phyloP scores from a whole-genome alignment of 1,284 basidiomycete species.

The Melampsora occidentalis region DNA sequence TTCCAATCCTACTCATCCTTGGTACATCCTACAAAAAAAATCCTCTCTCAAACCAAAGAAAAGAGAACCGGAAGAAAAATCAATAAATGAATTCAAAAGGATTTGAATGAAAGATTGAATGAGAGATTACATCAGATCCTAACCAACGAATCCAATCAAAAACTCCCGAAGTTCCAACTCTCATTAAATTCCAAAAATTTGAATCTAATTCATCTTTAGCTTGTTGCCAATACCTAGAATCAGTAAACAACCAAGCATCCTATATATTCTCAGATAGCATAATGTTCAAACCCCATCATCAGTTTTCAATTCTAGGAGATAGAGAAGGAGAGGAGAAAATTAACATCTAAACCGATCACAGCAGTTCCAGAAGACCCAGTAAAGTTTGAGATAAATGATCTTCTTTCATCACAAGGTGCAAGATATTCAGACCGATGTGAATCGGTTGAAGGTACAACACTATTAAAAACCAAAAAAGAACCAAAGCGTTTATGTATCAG shows the following conservation, averaged over 20 bases:
- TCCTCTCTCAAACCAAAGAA: too few species aligned
- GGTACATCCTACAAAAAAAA: slow-evolving; percentile 58
- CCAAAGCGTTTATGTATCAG: too few species aligned
- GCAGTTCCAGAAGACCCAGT: slow-evolving; percentile 80
- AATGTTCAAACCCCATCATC: background rate
- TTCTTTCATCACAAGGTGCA: slow-evolving; percentile 72
- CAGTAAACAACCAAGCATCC: slow-evolving; percentile 64
- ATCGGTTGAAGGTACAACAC: slow-evolving; percentile 76
- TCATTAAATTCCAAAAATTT: slow-evolving; percentile 70
- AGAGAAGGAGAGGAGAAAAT: slow-evolving; percentile 52
- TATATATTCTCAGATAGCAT: slow-evolving; percentile 48
- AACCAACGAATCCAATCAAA: slow-evolving; percentile 54
- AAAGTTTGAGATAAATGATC: slow-evolving; percentile 80
- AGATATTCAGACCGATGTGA: slow-evolving; percentile 87
- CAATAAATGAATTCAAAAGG: slow-evolving; percentile 28
- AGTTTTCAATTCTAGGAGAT: too few species aligned
- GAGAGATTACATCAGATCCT: slow-evolving; percentile 66
- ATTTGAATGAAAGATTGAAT: slow-evolving; percentile 41
- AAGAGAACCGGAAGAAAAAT: too few species aligned
- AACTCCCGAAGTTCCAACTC: slow-evolving; percentile 60
- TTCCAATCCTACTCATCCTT: slow-evolving; percentile 66
- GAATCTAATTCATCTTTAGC: slow-evolving; percentile 71
- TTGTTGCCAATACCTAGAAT: slow-evolving; percentile 86
- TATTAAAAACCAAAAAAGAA: slow-evolving; percentile 49
- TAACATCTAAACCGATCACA: slow-evolving; percentile 65